Evolutionary conservation across 495 filamentous ascomycete genomes (phyloP).

Genomic region (Xylaria castorea): DNA sequence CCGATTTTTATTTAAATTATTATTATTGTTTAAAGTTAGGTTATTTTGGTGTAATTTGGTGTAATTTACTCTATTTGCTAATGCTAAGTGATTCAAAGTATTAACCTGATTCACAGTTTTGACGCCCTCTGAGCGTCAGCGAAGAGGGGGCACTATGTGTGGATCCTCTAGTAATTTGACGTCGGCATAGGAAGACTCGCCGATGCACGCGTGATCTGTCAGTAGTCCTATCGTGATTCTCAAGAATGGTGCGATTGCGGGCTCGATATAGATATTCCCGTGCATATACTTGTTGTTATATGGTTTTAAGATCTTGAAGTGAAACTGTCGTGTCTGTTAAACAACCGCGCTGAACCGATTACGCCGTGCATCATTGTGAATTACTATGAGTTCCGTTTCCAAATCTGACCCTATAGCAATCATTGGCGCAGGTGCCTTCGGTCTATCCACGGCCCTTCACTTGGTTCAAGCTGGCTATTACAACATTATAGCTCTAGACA

Average conservation of each 20-base stretch:
- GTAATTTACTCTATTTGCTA: no score
- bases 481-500: conserved; percentile 54
- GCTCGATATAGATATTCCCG: background rate
- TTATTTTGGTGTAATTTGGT: no score
- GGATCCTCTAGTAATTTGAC: no score
- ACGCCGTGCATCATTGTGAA: background rate
- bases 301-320: background rate
- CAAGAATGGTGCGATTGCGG: background rate
- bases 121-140: no score
- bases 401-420: conserved; percentile 42
- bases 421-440: conserved; percentile 57
- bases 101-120: no score
- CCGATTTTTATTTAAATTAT: no score
- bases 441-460: conserved; percentile 59
- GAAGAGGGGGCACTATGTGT: no score
- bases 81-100: no score
- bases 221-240: background rate
- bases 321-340: background rate
- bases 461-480: conserved; percentile 51
- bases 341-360: background rate
- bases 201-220: background rate
- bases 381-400: background rate
- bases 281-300: background rate
- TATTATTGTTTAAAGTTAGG: no score
- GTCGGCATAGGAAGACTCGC: background rate